Evolutionary conservation across 1,284 basidiomycete species (phyloP), one percentile per base, ranked within the genome.

Genomic region (Schizophyllum amplum): DNA sequence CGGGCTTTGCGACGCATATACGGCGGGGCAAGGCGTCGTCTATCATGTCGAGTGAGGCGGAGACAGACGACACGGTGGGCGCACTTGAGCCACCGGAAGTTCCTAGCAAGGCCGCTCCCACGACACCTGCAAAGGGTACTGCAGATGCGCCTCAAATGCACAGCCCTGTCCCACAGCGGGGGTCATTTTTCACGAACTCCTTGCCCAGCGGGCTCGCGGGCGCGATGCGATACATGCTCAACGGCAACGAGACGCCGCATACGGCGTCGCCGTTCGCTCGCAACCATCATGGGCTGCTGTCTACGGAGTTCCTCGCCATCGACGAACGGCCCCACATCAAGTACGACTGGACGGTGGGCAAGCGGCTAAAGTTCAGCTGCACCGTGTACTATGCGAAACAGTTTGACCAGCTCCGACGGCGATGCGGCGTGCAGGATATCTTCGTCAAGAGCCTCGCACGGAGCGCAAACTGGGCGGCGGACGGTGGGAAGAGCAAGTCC

Each of bases 361-460:
- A 84, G 64, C 76, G 81, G 59, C 71, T 89, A 55, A 84, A 81
- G 68, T 84, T 90, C 65, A 84, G 83, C 65, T 90, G 87, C 65
- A 90, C 84, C 6, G 83, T 86, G 15, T 91, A 90, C 68, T 90
- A 87, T 66, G 88, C 89, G 46, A 81, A 81, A 59, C 85, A 90
- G 66, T 91, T 92, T 66, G 86, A 90, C 65, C 67, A 72, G 24
- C 71, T 91, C 15, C 70, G 88, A 50, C 71, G 75, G 60, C 69
- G 83, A 59, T 90, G 87, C 66, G 87, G 83, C 2, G 76, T 91
- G 47, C 82, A 84, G 57, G 81, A 83, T 54, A 68, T 71, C 1
- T 83, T 85, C 62, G 60, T 87, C 56, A 75, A 76, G 65, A 89
- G 86, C 66, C 65, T 91, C 58, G 74, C 76, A n/a, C 67, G 72